Conservation (phyloP, 1,284 basidiomycete species). For the Trichosporon sp. region DNA sequence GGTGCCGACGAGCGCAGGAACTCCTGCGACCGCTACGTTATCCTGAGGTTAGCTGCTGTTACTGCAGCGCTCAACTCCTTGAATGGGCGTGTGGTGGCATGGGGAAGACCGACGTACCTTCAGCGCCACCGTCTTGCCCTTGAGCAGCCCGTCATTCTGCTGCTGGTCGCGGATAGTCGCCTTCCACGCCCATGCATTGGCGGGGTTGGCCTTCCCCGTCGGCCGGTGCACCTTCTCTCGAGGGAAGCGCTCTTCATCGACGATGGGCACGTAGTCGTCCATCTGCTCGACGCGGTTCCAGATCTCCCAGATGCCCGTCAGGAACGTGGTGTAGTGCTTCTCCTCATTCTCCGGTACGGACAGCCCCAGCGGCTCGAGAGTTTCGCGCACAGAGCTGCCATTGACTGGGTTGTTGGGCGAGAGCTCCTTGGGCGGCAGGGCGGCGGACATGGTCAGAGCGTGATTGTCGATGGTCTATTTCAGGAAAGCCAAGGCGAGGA, state of each 20-base stretch:
- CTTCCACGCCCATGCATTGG: constrained; percentile 35
- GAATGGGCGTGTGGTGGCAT: too few species aligned
- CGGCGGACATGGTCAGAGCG: constrained; percentile 23
- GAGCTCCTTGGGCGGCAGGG: constrained; percentile 21
- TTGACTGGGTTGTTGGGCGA: constrained; percentile 33
- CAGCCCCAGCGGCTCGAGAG: constrained; percentile 22
- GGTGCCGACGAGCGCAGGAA: constrained; percentile 34
- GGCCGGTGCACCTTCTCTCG: constrained; percentile 24
- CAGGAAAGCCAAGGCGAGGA: background rate
- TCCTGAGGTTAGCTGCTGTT: constrained; percentile 15
- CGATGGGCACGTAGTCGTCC: constrained; percentile 33
- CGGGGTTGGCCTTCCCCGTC: constrained; percentile 22
- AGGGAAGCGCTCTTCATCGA: constrained; percentile 30
- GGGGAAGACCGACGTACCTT: constrained; percentile 23
- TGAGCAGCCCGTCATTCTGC: constrained; percentile 15
- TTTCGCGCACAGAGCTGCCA: constrained; percentile 16
- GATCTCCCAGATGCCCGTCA: constrained; percentile 31
- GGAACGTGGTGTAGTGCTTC: constrained; percentile 22
- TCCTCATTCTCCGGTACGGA: constrained; percentile 8
- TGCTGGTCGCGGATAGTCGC: constrained; percentile 13
- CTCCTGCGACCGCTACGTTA: constrained; percentile 31
- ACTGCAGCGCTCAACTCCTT: background rate
- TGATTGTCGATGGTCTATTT: background rate
- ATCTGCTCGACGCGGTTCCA: constrained; percentile 30
- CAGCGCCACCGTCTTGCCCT: constrained; percentile 33